These are phyloP conservation scores for Pleurotus sapidus DNA, from an alignment of 768 basidiomycete genomes.

Conservation along the genomic window DNA sequence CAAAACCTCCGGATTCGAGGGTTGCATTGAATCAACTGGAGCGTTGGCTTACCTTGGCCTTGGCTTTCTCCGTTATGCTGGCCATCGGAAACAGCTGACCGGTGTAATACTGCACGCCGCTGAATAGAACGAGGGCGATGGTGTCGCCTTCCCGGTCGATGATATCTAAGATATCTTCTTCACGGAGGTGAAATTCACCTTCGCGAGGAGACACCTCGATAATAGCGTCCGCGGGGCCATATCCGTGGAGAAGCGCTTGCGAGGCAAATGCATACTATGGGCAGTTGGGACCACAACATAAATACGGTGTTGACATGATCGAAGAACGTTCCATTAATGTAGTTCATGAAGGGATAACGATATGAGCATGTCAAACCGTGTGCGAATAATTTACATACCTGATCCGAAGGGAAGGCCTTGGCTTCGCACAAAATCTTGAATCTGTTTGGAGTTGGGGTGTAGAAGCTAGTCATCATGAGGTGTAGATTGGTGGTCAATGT, in stretches of 20 bases:
- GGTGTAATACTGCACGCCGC: constrained; percentile 96
- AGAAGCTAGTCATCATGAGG: constrained; percentile 92
- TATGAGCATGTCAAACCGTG: constrained; percentile 7
- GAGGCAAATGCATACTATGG: constrained; percentile 92
- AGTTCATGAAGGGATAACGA: no score
- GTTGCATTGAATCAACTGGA: constrained; percentile 7
- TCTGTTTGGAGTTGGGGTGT: constrained; percentile 79
- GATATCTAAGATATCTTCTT: constrained; percentile 80
- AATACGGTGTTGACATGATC: no score
- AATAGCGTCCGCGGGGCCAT: constrained; percentile 69
- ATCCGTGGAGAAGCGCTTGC: constrained; percentile 80
- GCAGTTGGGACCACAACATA: not conserved
- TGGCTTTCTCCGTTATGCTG: constrained; percentile 77
- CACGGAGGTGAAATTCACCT: constrained; percentile 83
- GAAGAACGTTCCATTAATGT: no score
- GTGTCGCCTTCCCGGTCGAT: constrained; percentile 70
- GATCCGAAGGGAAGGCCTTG: constrained; percentile 95
- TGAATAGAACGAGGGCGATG: constrained; percentile 90
- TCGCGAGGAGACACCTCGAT: constrained; percentile 76
- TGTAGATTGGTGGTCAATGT: constrained; percentile 95
- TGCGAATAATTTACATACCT: constrained; percentile 46
- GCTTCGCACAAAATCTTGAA: constrained; percentile 96
- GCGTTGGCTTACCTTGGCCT: constrained; percentile 60
- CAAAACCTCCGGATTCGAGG: no score
- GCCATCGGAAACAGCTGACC: constrained; percentile 93